Conservation (phyloP, 306 rosid genomes). For the Dalbergia cochinchinensis region DNA sequence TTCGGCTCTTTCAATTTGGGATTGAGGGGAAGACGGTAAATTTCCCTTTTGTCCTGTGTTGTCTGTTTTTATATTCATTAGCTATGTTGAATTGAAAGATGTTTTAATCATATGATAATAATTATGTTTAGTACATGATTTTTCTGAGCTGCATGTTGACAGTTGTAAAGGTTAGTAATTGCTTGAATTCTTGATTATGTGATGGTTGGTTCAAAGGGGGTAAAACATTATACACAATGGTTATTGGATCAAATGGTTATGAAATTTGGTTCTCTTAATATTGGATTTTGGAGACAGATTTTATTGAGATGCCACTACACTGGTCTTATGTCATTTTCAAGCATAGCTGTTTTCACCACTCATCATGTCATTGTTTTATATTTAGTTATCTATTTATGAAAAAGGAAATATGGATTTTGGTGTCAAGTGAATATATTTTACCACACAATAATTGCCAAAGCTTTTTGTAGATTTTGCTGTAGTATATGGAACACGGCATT, state of each 20-base stretch:
- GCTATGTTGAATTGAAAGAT: not conserved
- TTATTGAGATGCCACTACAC: not conserved
- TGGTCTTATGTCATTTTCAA: too few species aligned
- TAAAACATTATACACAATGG: not conserved
- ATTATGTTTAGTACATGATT: not conserved
- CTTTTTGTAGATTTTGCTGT: not conserved
- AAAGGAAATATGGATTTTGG: not conserved
- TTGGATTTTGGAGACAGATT: slow-evolving; percentile 10
- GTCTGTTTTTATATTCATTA: not conserved
- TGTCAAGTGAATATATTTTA: not conserved
- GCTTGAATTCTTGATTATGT: not conserved
- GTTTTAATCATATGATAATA: not conserved
- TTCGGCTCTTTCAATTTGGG: slow-evolving; percentile 84
- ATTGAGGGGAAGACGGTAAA: slow-evolving; percentile 93
- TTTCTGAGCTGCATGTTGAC: not conserved
- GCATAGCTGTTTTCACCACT: not conserved
- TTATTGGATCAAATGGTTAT: not conserved
- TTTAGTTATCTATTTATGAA: not conserved
- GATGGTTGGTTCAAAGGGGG: not conserved
- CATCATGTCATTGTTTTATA: not conserved
- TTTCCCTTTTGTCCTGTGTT: not conserved
- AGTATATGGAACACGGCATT: not conserved
- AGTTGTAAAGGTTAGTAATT: not conserved
- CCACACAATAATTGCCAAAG: not conserved
- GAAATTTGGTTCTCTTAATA: slow-evolving; percentile 5